A percentile compares a stretch with the other conserved stretches of the same genome.
Conservation (phyloP, 2,329 filamentous ascomycete genomes). For the Ilyonectria destructans region DNA sequence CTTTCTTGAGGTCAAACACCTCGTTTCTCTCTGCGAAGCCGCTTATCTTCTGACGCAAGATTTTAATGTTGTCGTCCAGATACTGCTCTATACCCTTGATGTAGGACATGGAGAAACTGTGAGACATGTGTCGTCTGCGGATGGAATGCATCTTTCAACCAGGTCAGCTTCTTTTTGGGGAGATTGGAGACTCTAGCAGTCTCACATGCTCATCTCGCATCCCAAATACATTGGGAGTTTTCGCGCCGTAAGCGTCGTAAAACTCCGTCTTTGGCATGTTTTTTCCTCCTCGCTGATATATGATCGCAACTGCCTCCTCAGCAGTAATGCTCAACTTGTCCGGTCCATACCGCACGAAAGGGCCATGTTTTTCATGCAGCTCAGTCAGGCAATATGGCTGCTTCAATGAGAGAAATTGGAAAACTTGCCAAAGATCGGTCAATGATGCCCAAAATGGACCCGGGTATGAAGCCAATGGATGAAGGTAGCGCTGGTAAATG, state of each 20-base stretch:
- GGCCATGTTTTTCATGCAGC: conserved; percentile 30
- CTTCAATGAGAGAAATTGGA: conserved; percentile 26
- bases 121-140: conserved; percentile 35
- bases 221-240: conserved; percentile 35
- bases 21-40: conserved; percentile 5
- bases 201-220: conserved; percentile 28
- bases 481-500: conserved; percentile 32
- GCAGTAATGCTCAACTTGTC: conserved; percentile 34
- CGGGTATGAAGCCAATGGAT: conserved; percentile 32
- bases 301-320: conserved; percentile 26
- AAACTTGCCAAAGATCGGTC: conserved; percentile 34
- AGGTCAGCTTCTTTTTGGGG: not conserved
- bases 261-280: conserved; percentile 35
- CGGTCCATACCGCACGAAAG: conserved; percentile 34
- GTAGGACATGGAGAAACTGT: conserved; percentile 34
- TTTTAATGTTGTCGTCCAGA: conserved; percentile 22
- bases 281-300: conserved; percentile 31
- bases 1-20: conserved; percentile 32
- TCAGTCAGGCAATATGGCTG: conserved; percentile 35
- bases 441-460: conserved; percentile 34
- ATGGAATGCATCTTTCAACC: conserved; percentile 26
- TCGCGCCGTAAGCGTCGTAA: conserved; percentile 34
- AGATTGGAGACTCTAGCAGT: too few species aligned
- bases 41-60: conserved; percentile 20
- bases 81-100: conserved; percentile 35